Evolutionary conservation across 345 rosid species (phyloP).

Genomic region (Euphorbia lathyris): DNA sequence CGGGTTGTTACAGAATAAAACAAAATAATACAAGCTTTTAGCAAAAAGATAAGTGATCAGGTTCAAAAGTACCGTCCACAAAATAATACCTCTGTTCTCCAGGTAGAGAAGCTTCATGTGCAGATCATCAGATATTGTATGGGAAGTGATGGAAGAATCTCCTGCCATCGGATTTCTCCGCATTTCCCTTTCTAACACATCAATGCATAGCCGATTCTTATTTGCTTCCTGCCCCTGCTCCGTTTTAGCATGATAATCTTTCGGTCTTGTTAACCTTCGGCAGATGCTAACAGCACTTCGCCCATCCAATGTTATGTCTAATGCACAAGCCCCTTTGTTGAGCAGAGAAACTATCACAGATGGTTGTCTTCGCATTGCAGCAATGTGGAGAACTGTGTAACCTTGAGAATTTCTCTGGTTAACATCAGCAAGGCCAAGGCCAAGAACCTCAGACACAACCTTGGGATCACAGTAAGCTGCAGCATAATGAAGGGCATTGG

Average conservation of each 20-base stretch:
- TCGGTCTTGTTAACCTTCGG: conserved; percentile 76
- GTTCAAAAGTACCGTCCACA: conserved; percentile 1
- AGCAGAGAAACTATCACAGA: conserved; percentile 62
- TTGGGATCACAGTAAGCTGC: conserved; percentile 93
- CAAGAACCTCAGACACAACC: conserved; percentile 73
- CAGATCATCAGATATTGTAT: conserved; percentile 65
- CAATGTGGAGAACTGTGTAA: conserved; percentile 79
- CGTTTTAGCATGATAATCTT: conserved; percentile 70
- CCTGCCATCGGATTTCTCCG: conserved; percentile 69
- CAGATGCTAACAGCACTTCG: conserved; percentile 81
- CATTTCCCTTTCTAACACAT: conserved; percentile 80
- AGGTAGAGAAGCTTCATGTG: conserved; percentile 83
- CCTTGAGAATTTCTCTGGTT: conserved; percentile 72
- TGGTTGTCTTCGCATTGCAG: conserved; percentile 89
- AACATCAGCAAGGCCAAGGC: conserved; percentile 63
- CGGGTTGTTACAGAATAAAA: too few species aligned
- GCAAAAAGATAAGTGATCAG: background rate
- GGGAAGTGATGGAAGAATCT: conserved; percentile 43
- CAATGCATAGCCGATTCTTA: conserved; percentile 74
- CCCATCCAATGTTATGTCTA: conserved; percentile 66
- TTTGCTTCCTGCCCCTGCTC: conserved; percentile 79
- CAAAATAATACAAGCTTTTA: background rate
- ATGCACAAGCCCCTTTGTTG: conserved; percentile 67
- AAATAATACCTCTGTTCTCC: conserved; percentile 82
- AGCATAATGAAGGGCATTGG: conserved; percentile 80